Percentiles rank a stretch among this genome's conserved stretches.
Conservation (phyloP, 345 rosid species). For the Clausena lansium region DNA sequence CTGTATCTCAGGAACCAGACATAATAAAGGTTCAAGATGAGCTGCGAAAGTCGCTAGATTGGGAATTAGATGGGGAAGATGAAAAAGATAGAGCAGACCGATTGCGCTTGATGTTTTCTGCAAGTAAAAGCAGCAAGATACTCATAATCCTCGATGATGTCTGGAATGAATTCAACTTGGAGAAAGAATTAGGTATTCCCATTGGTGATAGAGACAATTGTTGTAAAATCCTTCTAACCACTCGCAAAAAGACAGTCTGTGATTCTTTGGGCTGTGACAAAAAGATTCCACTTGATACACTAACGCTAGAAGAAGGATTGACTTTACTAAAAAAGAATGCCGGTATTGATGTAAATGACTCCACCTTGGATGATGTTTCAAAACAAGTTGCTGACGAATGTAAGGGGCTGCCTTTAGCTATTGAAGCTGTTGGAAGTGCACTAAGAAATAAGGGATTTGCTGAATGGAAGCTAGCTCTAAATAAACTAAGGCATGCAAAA, state of each 20-base stretch:
- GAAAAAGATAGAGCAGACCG: background rate
- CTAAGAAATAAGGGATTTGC: background rate
- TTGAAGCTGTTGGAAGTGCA: too few species aligned
- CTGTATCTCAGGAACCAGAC: too few species aligned
- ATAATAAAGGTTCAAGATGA: too few species aligned
- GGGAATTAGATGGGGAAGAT: rapidly evolving
- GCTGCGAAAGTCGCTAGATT: too few species aligned
- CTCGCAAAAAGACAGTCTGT: background rate
- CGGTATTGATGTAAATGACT: too few species aligned
- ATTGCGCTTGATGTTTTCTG: background rate
- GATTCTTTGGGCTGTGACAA: too few species aligned
- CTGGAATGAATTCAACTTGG: background rate
- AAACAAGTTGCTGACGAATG: too few species aligned
- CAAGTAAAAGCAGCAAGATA: background rate
- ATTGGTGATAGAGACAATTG: background rate
- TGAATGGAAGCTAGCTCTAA: background rate
- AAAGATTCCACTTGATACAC: background rate
- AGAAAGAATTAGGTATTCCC: background rate
- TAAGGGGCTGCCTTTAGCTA: too few species aligned
- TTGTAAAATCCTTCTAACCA: background rate
- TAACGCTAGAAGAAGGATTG: too few species aligned
- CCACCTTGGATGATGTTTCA: too few species aligned
- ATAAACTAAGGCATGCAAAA: constrained; percentile 2
- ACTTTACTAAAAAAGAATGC: too few species aligned
- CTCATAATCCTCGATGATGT: background rate